phyloP scores from a whole-genome alignment of 108 stramenopile species.

The Hondaea fermentalgiana region DNA sequence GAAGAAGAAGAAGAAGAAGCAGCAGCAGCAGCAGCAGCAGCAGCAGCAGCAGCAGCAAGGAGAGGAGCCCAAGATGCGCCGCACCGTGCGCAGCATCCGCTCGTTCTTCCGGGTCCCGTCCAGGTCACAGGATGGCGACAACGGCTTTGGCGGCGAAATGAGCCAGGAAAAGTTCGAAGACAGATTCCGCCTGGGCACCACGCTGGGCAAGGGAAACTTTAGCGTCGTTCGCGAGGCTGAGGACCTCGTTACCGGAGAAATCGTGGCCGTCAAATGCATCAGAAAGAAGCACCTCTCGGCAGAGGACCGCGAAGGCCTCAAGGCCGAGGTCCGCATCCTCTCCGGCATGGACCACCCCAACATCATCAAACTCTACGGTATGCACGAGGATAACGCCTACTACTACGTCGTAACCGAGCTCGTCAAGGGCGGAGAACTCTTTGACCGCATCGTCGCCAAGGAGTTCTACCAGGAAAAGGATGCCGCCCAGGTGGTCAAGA shows the following conservation, averaged over 20 bases:
- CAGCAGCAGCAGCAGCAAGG: too few species aligned
- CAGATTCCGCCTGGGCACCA: background rate
- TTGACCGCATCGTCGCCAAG: constrained; percentile 85
- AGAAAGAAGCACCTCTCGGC: background rate
- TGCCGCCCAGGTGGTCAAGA: constrained; percentile 64
- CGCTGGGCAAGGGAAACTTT: constrained; percentile 22
- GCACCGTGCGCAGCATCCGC: background rate
- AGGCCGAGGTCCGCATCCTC: constrained; percentile 21
- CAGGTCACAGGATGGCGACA: background rate
- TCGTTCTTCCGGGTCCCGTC: background rate
- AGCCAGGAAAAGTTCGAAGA: background rate
- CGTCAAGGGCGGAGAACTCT: constrained; percentile 82
- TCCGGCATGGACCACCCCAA: constrained; percentile 39
- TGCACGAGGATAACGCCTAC: constrained; percentile 64
- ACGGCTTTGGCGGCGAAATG: background rate
- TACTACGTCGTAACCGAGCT: constrained; percentile 81
- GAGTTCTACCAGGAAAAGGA: constrained; percentile 81
- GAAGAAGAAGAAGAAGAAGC: too few species aligned
- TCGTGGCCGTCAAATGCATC: constrained; percentile 17
- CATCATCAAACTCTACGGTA: constrained; percentile 80
- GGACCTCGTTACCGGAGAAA: background rate
- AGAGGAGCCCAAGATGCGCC: background rate
- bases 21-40: too few species aligned
- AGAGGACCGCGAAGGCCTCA: background rate
- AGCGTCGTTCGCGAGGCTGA: background rate